These are phyloP conservation scores for Peribolospora kevripleyi DNA, from an alignment of 768 basidiomycete species.

Conservation along the genomic window DNA sequence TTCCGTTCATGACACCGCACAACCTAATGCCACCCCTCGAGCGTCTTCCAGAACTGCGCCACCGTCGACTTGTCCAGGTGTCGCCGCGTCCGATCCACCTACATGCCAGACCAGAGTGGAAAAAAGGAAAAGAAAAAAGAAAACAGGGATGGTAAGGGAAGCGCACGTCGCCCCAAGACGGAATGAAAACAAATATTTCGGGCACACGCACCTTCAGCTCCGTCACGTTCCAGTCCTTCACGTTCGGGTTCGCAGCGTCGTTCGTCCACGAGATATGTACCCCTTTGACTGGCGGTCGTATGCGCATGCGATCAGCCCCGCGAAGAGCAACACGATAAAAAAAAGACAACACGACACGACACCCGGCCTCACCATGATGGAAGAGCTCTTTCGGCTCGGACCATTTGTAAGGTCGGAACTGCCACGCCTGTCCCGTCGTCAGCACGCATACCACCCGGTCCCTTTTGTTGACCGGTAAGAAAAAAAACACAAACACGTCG, in stretches of 20 bases:
- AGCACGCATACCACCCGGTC: conserved; percentile 91
- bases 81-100: conserved; percentile 76
- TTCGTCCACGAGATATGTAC: conserved; percentile 86
- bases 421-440: conserved; percentile 97
- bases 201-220: conserved; percentile 45
- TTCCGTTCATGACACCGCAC: too few relatives aligned
- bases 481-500: not conserved
- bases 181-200: too few relatives aligned
- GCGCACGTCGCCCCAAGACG: not conserved
- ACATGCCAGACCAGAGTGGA: not conserved
- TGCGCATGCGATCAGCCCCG: not conserved
- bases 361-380: conserved; percentile 47
- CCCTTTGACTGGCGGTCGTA: conserved; percentile 47
- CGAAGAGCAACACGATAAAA: not conserved
- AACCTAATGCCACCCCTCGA: conserved; percentile 42
- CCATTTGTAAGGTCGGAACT: conserved; percentile 94
- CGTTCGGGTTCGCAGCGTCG: conserved; percentile 63
- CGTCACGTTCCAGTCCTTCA: conserved; percentile 92
- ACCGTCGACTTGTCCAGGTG: conserved; percentile 88
- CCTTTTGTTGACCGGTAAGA: conserved; percentile 14
- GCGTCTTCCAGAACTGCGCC: conserved; percentile 79
- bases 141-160: not conserved
- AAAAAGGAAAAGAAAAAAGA: not conserved
- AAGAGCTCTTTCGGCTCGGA: conserved; percentile 73
- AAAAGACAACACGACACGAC: conserved; percentile 7